Conservation (phyloP, 2,329 filamentous ascomycete genomes). For the Fusarium ramigenum region DNA sequence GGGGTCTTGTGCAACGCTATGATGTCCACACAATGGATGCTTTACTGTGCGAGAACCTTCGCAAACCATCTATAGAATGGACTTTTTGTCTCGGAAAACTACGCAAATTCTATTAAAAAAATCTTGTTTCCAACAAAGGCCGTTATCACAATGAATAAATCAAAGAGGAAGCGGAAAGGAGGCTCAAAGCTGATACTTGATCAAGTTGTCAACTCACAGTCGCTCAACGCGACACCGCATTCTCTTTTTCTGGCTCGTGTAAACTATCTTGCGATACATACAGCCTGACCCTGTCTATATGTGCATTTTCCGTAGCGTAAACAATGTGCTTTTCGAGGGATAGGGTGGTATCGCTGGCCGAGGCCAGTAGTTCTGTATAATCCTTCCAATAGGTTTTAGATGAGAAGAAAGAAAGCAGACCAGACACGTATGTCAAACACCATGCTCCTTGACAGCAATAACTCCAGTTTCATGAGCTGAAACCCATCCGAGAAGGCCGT, state of each 20-base stretch:
- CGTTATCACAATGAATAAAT: constrained; percentile 19
- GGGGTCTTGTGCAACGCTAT: background rate
- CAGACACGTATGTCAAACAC: constrained; percentile 16
- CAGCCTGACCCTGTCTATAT: constrained; percentile 33
- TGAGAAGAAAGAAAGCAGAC: constrained; percentile 22
- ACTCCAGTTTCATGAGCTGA: constrained; percentile 14
- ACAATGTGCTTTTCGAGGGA: constrained; percentile 15
- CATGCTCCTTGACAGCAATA: constrained; percentile 18
- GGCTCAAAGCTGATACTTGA: constrained; percentile 31
- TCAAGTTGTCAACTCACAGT: constrained; percentile 27
- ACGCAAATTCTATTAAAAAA: background rate
- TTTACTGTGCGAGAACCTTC: background rate
- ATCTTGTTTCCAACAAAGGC: background rate
- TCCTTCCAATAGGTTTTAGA: constrained; percentile 18
- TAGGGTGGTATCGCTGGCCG: constrained; percentile 11
- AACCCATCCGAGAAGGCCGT: constrained; percentile 4
- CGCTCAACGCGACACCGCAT: constrained; percentile 22
- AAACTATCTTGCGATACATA: constrained; percentile 30
- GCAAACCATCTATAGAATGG: background rate
- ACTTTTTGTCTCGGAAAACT: background rate
- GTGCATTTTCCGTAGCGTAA: constrained; percentile 16
- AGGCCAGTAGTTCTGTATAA: constrained; percentile 22
- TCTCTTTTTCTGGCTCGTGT: constrained; percentile 30
- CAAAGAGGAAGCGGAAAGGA: constrained; percentile 19
- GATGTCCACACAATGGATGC: background rate